phyloP scores from a whole-genome alignment of 768 basidiomycete genomes.

The Lenzites betulinus region DNA sequence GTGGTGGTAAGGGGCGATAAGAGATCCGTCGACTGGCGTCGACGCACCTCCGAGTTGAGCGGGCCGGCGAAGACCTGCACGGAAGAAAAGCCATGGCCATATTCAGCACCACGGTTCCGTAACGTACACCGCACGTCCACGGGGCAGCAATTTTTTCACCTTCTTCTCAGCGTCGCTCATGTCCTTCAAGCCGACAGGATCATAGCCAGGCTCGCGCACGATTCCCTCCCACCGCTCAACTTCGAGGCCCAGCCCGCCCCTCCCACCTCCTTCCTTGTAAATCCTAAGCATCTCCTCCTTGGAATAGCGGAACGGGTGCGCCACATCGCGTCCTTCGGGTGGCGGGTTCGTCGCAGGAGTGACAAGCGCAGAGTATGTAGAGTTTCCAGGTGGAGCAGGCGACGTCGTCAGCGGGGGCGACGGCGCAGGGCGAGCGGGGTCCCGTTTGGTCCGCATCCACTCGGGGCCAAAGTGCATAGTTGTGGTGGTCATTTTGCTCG shows the following conservation, averaged over 20 bases:
- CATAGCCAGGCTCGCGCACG: constrained; percentile 70
- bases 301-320: constrained; percentile 83
- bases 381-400: constrained; percentile 49
- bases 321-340: constrained; percentile 60
- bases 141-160: constrained; percentile 45
- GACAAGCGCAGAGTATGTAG: constrained; percentile 72
- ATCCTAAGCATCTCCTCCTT: constrained; percentile 85
- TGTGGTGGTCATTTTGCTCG: constrained; percentile 51
- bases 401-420: constrained; percentile 51
- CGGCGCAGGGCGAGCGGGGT: constrained; percentile 52
- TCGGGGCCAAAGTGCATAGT: constrained; percentile 92
- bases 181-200: constrained; percentile 78
- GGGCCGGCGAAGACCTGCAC: constrained; percentile 76
- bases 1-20: constrained; percentile 60
- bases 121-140: not conserved
- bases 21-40: constrained; percentile 79
- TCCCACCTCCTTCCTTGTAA: constrained; percentile 77
- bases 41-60: constrained; percentile 86
- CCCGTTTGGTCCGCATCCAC: constrained; percentile 87
- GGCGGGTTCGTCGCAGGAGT: constrained; percentile 52
- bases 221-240: constrained; percentile 91
- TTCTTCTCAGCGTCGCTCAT: constrained; percentile 85
- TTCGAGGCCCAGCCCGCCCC: constrained; percentile 75
- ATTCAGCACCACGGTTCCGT: constrained; percentile 1
- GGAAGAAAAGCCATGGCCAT: not conserved